Evolutionary conservation across 345 rosid genomes (phyloP), one percentile per base, ranked within the genome.

Genomic region (Eucalyptus curtisii): DNA sequence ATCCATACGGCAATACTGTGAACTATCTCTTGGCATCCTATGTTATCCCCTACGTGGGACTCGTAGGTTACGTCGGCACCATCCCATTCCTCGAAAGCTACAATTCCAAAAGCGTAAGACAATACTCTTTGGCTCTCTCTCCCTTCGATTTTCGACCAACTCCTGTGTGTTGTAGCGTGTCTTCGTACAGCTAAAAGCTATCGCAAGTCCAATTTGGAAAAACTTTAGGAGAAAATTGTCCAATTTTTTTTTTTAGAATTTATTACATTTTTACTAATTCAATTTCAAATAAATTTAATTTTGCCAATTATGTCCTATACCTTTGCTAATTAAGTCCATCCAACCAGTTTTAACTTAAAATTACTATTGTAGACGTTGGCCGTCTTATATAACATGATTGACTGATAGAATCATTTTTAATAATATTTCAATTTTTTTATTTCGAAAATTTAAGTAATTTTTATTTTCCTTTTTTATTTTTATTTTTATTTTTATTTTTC

Each of bases 21-120:
- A 93, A 94, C 90, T 96, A 86, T 92, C 92, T 97, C 40, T 87
- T 97, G 80, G 95, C 96, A 33, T 87, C 92, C 11, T 96, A 95
- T 84, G 33, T 90, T 20, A 89, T 96, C 76, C 99, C 98, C 71
- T 95, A 96, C 31, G 96, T 95, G 50, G 96, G 98, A 13, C 93
- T 95, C n/a, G 92, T 86, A 1, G 98, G 96, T 79, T 97, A 96
- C 9, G 97, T 95, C 1, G 98, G 97, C 31, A 88, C 95, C 64
- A 94, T 91, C 44, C 99, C 97, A 5, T 19, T 87, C 82, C 94
- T 97, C 16, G 86, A 25, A 89, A 64, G 50, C 79, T 89, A 27
- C 82, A 86, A 89, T 59, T 48, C 92, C 71, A 90, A 88, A 89
- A 52, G 79, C 66, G 98, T 97, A 94, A 90, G 57, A 20, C 59